A percentile compares a stretch with the other conserved stretches of the same genome.
phyloP scores from a whole-genome alignment of 345 rosid genomes.

The Salix viminalis region DNA sequence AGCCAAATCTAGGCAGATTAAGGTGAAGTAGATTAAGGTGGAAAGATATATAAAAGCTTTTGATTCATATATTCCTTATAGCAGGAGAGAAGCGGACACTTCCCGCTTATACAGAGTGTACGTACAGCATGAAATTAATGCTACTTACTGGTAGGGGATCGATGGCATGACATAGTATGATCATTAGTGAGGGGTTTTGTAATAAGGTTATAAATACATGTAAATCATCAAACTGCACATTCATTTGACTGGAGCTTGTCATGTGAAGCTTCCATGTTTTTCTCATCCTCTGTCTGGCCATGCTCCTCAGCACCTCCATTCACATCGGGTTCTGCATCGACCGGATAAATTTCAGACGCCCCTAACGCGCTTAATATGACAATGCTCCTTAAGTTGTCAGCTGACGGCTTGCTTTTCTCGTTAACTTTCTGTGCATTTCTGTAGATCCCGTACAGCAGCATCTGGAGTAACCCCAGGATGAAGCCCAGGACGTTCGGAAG shows the following conservation, averaged over 20 bases:
- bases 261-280: conserved; percentile 16
- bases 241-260: conserved; percentile 11
- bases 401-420: conserved; percentile 13
- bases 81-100: background rate
- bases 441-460: conserved; percentile 56
- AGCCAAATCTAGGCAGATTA: background rate
- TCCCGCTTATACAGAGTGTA: background rate
- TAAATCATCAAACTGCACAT: conserved; percentile 26
- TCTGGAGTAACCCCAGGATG: conserved; percentile 63
- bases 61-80: background rate
- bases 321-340: conserved; percentile 3
- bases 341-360: conserved; percentile 27
- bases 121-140: background rate
- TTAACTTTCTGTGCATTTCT: conserved; percentile 29
- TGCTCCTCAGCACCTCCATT: conserved; percentile 3
- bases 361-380: conserved; percentile 20
- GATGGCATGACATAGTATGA: background rate
- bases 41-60: background rate
- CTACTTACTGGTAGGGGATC: background rate
- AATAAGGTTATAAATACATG: background rate
- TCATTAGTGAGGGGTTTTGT: background rate
- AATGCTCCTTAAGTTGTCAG: conserved; percentile 25
- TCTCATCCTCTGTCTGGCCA: conserved; percentile 12
- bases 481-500: conserved; percentile 76
- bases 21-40: background rate